phyloP scores from a whole-genome alignment of 2,329 filamentous ascomycete species.

The Coleophoma eucalyptorum region DNA sequence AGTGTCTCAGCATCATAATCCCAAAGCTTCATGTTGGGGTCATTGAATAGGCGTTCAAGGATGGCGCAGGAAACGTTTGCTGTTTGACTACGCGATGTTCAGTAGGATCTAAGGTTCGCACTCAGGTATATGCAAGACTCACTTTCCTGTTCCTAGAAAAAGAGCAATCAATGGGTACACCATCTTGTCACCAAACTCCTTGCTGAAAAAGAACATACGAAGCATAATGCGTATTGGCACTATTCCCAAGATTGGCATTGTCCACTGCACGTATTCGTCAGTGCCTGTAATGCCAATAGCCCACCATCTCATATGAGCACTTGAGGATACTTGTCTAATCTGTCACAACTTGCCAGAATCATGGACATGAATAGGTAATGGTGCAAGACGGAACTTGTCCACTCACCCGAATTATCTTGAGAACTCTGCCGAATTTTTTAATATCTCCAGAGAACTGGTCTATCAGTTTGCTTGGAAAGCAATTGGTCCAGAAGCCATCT shows the following conservation, averaged over 20 bases:
- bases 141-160: slow-evolving; percentile 60
- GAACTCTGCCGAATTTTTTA: slow-evolving; percentile 48
- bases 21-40: slow-evolving; percentile 57
- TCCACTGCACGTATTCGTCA: slow-evolving; percentile 33
- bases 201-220: slow-evolving; percentile 63
- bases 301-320: too few species aligned
- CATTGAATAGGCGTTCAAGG: slow-evolving; percentile 55
- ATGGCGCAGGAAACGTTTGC: slow-evolving; percentile 68
- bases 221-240: slow-evolving; percentile 63
- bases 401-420: slow-evolving; percentile 43
- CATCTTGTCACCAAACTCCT: slow-evolving; percentile 68
- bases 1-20: slow-evolving; percentile 51
- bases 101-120: too few species aligned
- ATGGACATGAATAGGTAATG: too few species aligned
- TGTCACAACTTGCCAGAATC: too few species aligned
- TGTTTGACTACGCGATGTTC: slow-evolving; percentile 42
- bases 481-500: slow-evolving; percentile 62
- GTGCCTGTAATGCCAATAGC: too few species aligned
- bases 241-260: slow-evolving; percentile 56
- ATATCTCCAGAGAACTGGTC: slow-evolving; percentile 52
- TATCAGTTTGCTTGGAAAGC: slow-evolving; percentile 56
- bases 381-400: too few species aligned
- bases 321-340: too few species aligned
- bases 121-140: too few species aligned
- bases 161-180: slow-evolving; percentile 69